These are phyloP conservation scores for Pseudonitzschia pungens DNA, from an alignment of 108 stramenopile species.

Conservation along the genomic window DNA sequence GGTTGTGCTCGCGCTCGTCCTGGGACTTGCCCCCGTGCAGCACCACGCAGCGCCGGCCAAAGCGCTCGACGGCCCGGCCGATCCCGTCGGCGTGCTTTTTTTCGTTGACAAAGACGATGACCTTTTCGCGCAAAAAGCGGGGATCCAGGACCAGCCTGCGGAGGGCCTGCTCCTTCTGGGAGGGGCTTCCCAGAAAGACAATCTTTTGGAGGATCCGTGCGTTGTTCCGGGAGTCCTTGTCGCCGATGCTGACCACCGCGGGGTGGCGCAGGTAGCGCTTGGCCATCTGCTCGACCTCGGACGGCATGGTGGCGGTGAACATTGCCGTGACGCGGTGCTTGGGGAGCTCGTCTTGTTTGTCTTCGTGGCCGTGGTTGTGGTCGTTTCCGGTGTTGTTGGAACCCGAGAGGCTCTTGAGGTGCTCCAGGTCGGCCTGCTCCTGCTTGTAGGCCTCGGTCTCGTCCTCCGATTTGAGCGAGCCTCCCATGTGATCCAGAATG, in stretches of 20 bases:
- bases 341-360: slow-evolving; percentile 32
- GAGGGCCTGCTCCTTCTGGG: slow-evolving; percentile 81
- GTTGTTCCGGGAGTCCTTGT: slow-evolving; percentile 92
- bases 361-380: not conserved
- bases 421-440: slow-evolving; percentile 60
- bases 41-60: slow-evolving; percentile 76
- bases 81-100: slow-evolving; percentile 90
- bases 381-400: too few relatives aligned
- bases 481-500: slow-evolving; percentile 94
- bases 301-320: slow-evolving; percentile 98
- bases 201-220: slow-evolving; percentile 90
- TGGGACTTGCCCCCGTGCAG: slow-evolving; percentile 97
- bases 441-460: slow-evolving; percentile 81
- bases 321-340: slow-evolving; percentile 90
- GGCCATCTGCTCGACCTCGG: slow-evolving; percentile 92
- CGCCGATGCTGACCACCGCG: slow-evolving; percentile 88
- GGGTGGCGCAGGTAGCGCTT: slow-evolving; percentile 91
- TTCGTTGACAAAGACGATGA: slow-evolving; percentile 98
- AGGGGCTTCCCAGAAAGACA: slow-evolving; percentile 72
- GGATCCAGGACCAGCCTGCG: slow-evolving; percentile 49
- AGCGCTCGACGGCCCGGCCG: slow-evolving; percentile 71
- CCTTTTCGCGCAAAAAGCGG: slow-evolving; percentile 63
- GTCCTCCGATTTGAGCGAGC: slow-evolving; percentile 77
- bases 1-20: slow-evolving; percentile 94
- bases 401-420: slow-evolving; percentile 22